Percentiles rank a stretch among this genome's conserved stretches.
These are phyloP conservation scores for Metrosideros polymorpha DNA, from an alignment of 441 rosid species.

Conservation along the genomic window DNA sequence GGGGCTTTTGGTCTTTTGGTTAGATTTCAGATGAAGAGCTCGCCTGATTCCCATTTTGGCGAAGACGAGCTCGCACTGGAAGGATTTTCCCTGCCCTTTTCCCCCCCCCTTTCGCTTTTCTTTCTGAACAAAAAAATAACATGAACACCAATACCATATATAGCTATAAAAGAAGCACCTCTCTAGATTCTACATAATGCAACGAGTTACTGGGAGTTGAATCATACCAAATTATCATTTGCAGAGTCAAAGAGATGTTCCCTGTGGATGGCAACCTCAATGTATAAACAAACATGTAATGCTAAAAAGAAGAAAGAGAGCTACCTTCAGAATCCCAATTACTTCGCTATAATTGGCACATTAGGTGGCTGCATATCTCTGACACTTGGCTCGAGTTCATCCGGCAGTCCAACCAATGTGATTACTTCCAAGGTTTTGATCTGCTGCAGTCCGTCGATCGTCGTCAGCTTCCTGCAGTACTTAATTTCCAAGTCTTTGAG, in stretches of 20 bases:
- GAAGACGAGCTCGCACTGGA: not conserved
- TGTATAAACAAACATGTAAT: not conserved
- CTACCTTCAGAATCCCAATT: not conserved
- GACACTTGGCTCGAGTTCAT: too few relatives aligned
- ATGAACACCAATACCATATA: not conserved
- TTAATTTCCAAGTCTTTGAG: not conserved
- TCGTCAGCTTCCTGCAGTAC: accelerated
- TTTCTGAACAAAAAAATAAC: not conserved
- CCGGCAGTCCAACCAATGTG: not conserved
- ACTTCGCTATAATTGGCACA: not conserved
- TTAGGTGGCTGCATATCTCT: too few relatives aligned
- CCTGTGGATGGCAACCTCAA: not conserved
- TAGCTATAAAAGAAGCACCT: not conserved
- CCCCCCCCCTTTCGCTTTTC: not conserved
- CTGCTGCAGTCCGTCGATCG: not conserved
- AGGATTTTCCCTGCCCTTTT: not conserved
- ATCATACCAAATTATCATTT: not conserved
- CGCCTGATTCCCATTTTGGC: not conserved
- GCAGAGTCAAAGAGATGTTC: not conserved
- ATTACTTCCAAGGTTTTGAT: not conserved
- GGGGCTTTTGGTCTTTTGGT: not conserved
- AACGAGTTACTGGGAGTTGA: not conserved
- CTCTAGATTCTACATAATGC: not conserved
- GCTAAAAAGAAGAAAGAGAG: not conserved
- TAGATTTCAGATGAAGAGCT: not conserved